Conservation (phyloP, 139 green algal genomes). For the Chlorella vulgaris region DNA sequence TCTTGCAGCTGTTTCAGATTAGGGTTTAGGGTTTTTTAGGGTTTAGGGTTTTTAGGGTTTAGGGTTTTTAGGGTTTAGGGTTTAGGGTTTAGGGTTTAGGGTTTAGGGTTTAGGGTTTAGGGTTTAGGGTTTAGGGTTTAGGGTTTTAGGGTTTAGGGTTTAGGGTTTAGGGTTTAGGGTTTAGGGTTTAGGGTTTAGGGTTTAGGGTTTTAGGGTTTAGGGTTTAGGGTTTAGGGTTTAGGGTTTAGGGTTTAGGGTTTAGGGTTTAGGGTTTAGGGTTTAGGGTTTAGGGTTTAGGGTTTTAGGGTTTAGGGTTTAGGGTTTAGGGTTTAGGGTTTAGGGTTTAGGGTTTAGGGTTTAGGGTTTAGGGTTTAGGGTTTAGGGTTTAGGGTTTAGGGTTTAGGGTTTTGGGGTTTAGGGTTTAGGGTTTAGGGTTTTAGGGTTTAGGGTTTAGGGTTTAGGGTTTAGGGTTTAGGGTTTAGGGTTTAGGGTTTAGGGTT, state of each 20-base stretch:
- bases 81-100: too few species aligned
- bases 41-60: too few species aligned
- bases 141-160: not conserved
- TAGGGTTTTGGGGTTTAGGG: not conserved
- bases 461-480: not conserved
- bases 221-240: too few species aligned
- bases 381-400: not conserved
- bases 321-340: conserved; percentile 25
- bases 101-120: too few species aligned
- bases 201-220: too few species aligned
- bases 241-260: too few species aligned
- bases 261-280: too few species aligned
- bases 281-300: not conserved
- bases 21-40: too few species aligned
- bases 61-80: too few species aligned
- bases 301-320: conserved; percentile 11
- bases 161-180: not conserved
- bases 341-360: conserved; percentile 25
- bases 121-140: not conserved
- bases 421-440: not conserved
- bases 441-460: not conserved
- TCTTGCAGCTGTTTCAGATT: too few species aligned
- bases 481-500: not conserved
- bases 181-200: not conserved
- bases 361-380: conserved; percentile 7